Percentiles rank a stretch among this genome's conserved stretches.
Evolutionary conservation across 176 grass and related monocot genomes (phyloP).

Genomic region (Oryza rufipogon): DNA sequence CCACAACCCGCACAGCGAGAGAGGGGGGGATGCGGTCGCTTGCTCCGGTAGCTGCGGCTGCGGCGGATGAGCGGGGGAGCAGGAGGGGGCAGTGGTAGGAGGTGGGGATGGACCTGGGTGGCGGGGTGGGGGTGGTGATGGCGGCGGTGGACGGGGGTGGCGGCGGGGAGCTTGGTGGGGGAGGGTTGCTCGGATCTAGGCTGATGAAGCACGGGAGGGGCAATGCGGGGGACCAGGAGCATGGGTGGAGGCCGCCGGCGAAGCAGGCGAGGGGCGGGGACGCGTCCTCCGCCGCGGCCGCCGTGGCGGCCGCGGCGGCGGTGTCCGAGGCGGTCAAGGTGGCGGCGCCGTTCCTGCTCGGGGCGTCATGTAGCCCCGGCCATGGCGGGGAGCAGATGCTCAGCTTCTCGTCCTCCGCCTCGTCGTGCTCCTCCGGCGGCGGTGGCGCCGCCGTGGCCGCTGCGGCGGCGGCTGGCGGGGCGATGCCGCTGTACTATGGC

Average conservation of each 20-base stretch:
- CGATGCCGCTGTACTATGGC: conserved; percentile 68
- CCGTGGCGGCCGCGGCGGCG: conserved; percentile 21
- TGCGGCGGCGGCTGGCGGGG: conserved; percentile 1
- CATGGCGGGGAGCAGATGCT: conserved; percentile 84
- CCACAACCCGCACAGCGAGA: background rate
- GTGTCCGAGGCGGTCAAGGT: conserved; percentile 56
- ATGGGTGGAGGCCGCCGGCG: conserved; percentile 43
- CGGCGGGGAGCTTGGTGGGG: conserved; percentile 30
- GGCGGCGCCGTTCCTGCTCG: conserved; percentile 50
- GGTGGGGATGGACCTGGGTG: conserved; percentile 48
- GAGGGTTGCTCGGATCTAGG: conserved; percentile 60
- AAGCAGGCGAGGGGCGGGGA: conserved; percentile 57
- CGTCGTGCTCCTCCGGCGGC: conserved; percentile 29
- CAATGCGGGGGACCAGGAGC: conserved; percentile 49
- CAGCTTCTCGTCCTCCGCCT: conserved; percentile 67
- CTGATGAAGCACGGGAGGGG: conserved; percentile 68
- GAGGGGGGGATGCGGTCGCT: background rate
- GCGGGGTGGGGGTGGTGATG: conserved; percentile 63
- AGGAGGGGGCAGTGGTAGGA: background rate
- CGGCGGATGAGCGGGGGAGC: conserved; percentile 23
- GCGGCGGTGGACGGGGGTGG: conserved; percentile 44
- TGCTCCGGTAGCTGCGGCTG: background rate
- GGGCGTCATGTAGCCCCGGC: conserved; percentile 41
- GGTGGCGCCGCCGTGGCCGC: background rate
- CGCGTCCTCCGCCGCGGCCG: background rate